Conservation (phyloP, 208 protist species). For the Leishmania martiniquensis region DNA sequence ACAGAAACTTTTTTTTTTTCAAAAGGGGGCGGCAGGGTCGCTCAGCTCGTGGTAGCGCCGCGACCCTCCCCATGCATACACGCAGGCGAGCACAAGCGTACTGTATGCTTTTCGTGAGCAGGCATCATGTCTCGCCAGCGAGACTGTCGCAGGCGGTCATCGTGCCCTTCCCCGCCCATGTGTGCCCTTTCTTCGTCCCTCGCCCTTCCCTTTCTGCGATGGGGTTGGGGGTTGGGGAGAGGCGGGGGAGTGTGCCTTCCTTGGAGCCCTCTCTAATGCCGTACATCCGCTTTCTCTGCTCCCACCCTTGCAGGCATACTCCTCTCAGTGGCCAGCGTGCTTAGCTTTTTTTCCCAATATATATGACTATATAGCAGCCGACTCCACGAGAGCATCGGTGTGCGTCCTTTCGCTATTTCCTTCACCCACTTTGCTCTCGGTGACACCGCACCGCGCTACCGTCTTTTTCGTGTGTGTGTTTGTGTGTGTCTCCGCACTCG, state of each 20-base stretch:
- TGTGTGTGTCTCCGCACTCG: too few species aligned
- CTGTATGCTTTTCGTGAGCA: neutral
- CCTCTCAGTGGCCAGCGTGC: neutral
- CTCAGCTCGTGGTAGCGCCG: neutral
- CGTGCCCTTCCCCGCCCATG: neutral
- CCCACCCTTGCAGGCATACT: neutral
- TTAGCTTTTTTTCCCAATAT: neutral
- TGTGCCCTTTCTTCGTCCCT: neutral
- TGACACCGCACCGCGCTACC: neutral
- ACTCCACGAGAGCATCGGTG: neutral
- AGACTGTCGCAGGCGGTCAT: neutral
- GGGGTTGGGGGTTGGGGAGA: too few species aligned
- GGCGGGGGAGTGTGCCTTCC: too few species aligned
- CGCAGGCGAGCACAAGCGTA: neutral
- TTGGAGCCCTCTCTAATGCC: too few species aligned
- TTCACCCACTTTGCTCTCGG: neutral
- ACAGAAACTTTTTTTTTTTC: neutral
- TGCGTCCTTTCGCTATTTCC: neutral
- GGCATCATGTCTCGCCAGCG: neutral
- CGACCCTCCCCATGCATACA: too few species aligned
- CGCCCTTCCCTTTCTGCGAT: neutral
- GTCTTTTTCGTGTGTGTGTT: neutral
- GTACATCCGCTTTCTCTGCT: neutral
- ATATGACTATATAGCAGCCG: neutral
- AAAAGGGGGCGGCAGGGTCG: neutral